Evolutionary conservation across 108 stramenopile genomes (phyloP), one percentile per base, ranked within the genome.

Genomic region (Discostella pseudostelligera): DNA sequence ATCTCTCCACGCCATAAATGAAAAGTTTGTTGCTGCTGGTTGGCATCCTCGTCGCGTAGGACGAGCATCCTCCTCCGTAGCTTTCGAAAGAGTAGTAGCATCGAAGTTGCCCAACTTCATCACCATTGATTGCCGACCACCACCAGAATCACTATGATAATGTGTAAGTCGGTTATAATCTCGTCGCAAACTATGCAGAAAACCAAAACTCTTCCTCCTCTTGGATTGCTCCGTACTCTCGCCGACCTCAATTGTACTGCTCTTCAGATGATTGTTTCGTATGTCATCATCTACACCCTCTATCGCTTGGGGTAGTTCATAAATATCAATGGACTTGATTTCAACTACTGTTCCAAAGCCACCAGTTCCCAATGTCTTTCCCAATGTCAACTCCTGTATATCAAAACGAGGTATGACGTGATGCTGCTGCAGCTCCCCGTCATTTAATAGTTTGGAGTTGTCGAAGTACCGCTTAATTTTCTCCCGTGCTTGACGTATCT

Each of bases 331-430:
- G 12, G 32, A 51, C 59, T 71, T 54, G 62, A 91, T 69, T 64
- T 91, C 90, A 54, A 74, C 83, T n/a, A 91, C 90, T 29, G 86
- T 84, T 39, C 86, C 87, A 73, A 91, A 91, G 9, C 90, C 87
- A 19, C 90, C 90, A 8, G 47, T 54, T 14, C 90, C 90, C 26
- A 91, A 69, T 20, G 87, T 57, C 9, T 88, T 76, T 10, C 90
- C 90, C 21, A 88, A 40, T 32, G 72, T 48, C 8, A 91, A 74
- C 53, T 91, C 90, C 7, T 56, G 39, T 13, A 76, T 72, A 24
- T 81, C 81, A 69, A 91, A 88, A 24, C 69, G 39, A 4, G 74
- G 74, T 13, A 65, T 65, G 13, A 76, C 32, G 26, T n/a, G n/a
- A n/a, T n/a, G n/a, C n/a, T n/a, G n/a, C n/a, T n/a, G n/a, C n/a